A percentile compares a stretch with the other conserved stretches of the same genome.
Conservation (phyloP, 495 filamentous ascomycete genomes). For the Podospora appendiculata region DNA sequence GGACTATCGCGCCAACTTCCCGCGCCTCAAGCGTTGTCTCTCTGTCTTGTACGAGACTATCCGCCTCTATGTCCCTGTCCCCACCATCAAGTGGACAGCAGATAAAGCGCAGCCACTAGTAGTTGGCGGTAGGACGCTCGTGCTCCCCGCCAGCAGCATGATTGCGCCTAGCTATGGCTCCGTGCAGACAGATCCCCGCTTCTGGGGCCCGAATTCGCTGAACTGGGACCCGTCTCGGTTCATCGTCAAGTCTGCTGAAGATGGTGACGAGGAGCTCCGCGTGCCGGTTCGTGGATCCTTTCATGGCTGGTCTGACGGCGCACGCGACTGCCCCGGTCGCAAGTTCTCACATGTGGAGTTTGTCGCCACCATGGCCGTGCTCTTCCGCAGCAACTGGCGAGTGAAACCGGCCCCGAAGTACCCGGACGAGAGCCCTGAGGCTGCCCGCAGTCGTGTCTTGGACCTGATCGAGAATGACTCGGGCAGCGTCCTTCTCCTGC, state of each 20-base stretch:
- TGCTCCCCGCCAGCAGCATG: conserved; percentile 14
- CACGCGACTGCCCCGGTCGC: conserved; percentile 39
- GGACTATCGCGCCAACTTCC: conserved; percentile 35
- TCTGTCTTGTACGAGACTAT: conserved; percentile 46
- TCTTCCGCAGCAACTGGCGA: conserved; percentile 30
- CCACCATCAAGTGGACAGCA: conserved; percentile 30
- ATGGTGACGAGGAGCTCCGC: conserved; percentile 19
- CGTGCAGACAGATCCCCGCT: conserved; percentile 17
- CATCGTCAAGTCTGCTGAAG: conserved; percentile 7
- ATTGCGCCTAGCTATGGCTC: conserved; percentile 6
- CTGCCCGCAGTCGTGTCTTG: conserved; percentile 24
- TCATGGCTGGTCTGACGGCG: conserved; percentile 42
- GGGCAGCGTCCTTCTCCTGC: conserved; percentile 26
- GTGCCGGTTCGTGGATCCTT: conserved; percentile 29
- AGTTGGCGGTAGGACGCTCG: conserved; percentile 8
- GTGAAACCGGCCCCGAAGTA: conserved; percentile 16
- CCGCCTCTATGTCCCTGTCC: conserved; percentile 41
- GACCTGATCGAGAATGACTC: conserved; percentile 26
- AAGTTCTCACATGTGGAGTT: conserved; percentile 49
- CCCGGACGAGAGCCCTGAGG: conserved; percentile 21
- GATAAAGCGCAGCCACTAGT: conserved; percentile 12
- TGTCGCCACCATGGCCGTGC: conserved; percentile 35
- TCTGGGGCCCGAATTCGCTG: conserved; percentile 22
- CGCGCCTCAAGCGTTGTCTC: conserved; percentile 33
- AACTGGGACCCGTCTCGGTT: conserved; percentile 28